Conservation (phyloP, 2,329 filamentous ascomycete genomes). For the Ilyonectria robusta region DNA sequence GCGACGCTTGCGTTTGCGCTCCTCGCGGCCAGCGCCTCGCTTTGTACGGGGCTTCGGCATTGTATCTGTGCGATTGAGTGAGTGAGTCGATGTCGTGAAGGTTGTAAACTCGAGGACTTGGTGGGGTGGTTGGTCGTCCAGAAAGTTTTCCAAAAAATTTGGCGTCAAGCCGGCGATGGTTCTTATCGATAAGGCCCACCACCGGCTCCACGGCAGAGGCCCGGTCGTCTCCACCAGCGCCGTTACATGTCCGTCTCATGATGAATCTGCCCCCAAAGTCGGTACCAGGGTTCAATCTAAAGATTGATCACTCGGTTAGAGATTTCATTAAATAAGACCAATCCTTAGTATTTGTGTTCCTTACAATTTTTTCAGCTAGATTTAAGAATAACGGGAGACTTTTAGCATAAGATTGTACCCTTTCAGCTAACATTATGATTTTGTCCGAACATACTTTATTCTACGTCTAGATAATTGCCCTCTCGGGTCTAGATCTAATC, state of each 20-base stretch:
- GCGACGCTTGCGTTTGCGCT: conserved; percentile 58
- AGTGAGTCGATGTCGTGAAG: conserved; percentile 10
- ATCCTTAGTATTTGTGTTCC: too few species aligned
- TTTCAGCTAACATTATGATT: background rate
- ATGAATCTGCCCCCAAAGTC: too few species aligned
- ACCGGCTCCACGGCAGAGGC: background rate
- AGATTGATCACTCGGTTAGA: too few species aligned
- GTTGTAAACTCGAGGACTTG: conserved; percentile 29
- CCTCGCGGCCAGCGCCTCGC: conserved; percentile 56
- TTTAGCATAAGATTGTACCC: too few species aligned
- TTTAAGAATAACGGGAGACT: background rate
- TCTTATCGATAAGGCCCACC: conserved; percentile 40
- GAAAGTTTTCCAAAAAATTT: conserved; percentile 41
- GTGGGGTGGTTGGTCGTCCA: conserved; percentile 33
- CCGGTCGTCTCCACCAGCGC: background rate
- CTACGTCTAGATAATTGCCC: background rate
- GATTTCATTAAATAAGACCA: too few species aligned
- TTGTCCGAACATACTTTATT: background rate
- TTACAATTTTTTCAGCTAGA: background rate
- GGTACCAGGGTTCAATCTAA: too few species aligned
- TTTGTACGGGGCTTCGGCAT: conserved; percentile 64
- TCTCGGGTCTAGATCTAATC: conserved; percentile 15
- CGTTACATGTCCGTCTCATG: background rate
- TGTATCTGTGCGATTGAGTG: conserved; percentile 33
- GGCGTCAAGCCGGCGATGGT: background rate